phyloP scores from a whole-genome alignment of 768 basidiomycete species.

The Termitomyces titanicus region DNA sequence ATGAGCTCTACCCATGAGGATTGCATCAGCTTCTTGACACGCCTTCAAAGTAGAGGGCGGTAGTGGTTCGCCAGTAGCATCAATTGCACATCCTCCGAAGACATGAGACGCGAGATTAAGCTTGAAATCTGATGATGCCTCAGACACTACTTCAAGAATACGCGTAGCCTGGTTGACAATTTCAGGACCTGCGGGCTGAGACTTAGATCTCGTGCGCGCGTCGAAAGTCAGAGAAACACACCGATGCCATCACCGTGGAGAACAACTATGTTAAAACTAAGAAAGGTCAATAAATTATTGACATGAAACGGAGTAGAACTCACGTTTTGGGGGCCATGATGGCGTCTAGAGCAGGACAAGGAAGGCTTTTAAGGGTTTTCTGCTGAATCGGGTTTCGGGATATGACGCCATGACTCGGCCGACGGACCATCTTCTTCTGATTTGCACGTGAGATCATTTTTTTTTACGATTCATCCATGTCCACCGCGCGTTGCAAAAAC shows the following conservation, averaged over 20 bases:
- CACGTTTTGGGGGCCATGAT: conserved; percentile 46
- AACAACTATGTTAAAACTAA: conserved; percentile 82
- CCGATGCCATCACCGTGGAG: conserved; percentile 98
- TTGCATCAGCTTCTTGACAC: conserved; percentile 91
- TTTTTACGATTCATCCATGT: conserved; percentile 6
- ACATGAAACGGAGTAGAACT: conserved; percentile 2
- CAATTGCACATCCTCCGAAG: conserved; percentile 94
- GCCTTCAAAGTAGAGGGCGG: conserved; percentile 83
- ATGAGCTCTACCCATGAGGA: conserved; percentile 75
- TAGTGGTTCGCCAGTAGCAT: conserved; percentile 79
- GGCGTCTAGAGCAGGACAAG: not conserved
- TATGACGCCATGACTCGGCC: conserved; percentile 12
- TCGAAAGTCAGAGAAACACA: conserved; percentile 23
- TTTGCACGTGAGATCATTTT: conserved; percentile 16
- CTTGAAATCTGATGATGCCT: conserved; percentile 57
- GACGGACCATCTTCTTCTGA: no score
- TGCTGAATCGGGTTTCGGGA: conserved; percentile 11
- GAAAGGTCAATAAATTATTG: not conserved
- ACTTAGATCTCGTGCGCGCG: conserved; percentile 11
- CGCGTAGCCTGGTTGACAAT: conserved; percentile 83
- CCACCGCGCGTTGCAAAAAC: conserved; percentile 55
- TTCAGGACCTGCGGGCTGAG: conserved; percentile 64
- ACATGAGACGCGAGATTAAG: conserved; percentile 72
- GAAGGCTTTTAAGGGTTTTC: conserved; percentile 12
- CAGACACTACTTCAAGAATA: conserved; percentile 72